phyloP scores from a whole-genome alignment of 2,329 filamentous ascomycete genomes.

The Verruconis gallopava region DNA sequence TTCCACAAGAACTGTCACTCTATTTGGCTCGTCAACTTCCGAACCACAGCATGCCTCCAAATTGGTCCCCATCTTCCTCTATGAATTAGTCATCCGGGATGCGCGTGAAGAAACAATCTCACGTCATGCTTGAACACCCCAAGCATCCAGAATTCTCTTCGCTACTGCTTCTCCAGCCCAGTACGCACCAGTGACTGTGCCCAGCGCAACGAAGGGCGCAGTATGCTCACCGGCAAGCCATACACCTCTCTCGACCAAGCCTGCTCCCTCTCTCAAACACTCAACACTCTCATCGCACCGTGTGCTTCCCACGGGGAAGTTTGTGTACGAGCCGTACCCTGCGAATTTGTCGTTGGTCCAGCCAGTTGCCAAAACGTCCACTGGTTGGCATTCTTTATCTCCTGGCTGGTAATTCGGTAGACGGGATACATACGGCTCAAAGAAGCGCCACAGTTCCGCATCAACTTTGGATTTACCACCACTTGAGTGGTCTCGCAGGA shows the following conservation, averaged over 20 bases:
- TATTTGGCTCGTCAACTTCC: too few species aligned
- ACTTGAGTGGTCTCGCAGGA: slow-evolving; percentile 18
- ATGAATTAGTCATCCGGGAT: too few species aligned
- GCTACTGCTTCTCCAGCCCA: slow-evolving; percentile 79
- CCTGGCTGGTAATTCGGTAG: slow-evolving; percentile 52
- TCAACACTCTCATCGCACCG: slow-evolving; percentile 61
- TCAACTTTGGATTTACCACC: slow-evolving; percentile 13
- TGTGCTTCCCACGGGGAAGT: slow-evolving; percentile 66
- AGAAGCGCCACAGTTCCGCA: slow-evolving; percentile 49
- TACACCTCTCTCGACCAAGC: slow-evolving; percentile 49
- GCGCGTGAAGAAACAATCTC: too few species aligned
- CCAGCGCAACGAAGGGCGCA: slow-evolving; percentile 75
- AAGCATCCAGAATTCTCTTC: slow-evolving; percentile 45
- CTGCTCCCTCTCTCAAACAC: slow-evolving; percentile 35
- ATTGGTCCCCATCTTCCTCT: too few species aligned
- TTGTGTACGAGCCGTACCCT: slow-evolving; percentile 70
- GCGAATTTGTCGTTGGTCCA: slow-evolving; percentile 72
- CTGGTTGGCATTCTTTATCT: slow-evolving; percentile 47
- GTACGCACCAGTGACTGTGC: slow-evolving; percentile 81
- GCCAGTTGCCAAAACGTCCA: slow-evolving; percentile 52
- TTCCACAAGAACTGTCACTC: too few species aligned
- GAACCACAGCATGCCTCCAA: too few species aligned
- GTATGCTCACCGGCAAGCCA: slow-evolving; percentile 91
- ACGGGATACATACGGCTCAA: slow-evolving; percentile 63
- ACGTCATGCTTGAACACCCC: too few species aligned